A percentile compares a stretch with the other conserved stretches of the same genome.
These are phyloP conservation scores for Eucalyptus camaldulensis DNA, from an alignment of 345 rosid species.

Conservation along the genomic window DNA sequence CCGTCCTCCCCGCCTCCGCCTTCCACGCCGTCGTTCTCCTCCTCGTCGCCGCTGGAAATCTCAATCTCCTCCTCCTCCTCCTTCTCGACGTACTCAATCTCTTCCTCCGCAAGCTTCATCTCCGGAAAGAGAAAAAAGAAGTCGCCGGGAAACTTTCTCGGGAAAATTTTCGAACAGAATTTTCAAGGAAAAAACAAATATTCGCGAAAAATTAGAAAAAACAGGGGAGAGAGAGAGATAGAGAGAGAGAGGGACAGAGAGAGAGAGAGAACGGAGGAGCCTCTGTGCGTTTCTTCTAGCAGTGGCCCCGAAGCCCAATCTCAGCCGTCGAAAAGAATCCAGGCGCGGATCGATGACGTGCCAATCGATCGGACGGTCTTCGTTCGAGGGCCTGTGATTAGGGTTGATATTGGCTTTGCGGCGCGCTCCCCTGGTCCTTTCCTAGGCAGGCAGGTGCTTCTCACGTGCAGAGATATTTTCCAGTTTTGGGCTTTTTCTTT, in stretches of 20 bases:
- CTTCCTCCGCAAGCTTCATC: background rate
- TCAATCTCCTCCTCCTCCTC: background rate
- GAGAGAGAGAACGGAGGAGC: background rate
- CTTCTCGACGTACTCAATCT: background rate
- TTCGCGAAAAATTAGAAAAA: background rate
- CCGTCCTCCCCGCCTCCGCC: background rate
- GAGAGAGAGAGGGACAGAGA: background rate
- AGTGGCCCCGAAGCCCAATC: background rate
- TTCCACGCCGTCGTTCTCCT: background rate
- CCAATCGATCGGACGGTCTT: background rate
- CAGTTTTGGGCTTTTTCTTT: background rate
- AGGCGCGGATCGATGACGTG: constrained; percentile 11
- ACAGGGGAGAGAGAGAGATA: background rate
- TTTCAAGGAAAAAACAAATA: background rate
- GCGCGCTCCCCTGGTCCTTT: background rate
- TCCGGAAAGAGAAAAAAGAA: background rate
- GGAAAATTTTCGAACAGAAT: background rate
- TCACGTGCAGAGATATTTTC: background rate
- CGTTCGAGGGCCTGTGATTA: background rate
- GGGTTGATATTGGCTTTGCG: background rate
- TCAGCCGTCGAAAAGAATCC: background rate
- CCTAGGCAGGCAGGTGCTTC: background rate
- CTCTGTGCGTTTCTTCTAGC: background rate
- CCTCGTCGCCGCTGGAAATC: background rate
- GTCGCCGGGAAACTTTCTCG: background rate